Evolutionary conservation across 768 basidiomycete genomes (phyloP).

Genomic region (Hysterangium stoloniferum): DNA sequence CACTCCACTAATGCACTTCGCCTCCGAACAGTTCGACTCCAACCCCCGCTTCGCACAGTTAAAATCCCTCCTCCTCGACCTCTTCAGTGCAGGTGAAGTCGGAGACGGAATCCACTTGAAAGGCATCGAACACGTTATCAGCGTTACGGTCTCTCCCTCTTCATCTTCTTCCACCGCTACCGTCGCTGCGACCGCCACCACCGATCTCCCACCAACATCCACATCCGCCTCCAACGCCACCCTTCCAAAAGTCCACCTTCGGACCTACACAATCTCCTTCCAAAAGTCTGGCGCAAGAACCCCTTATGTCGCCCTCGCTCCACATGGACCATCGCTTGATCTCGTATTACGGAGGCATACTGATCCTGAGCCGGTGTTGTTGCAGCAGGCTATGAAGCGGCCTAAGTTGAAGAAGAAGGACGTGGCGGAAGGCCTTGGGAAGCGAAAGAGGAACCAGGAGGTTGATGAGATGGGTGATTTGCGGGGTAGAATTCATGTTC

Average conservation of each 20-base stretch:
- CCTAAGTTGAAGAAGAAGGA: constrained; percentile 88
- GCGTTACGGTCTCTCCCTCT: constrained; percentile 64
- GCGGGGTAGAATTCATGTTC: constrained; percentile 84
- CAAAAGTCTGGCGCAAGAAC: constrained; percentile 70
- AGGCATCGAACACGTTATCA: constrained; percentile 84
- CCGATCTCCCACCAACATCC: constrained; percentile 17
- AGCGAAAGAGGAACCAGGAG: constrained; percentile 90
- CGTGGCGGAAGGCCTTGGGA: constrained; percentile 79
- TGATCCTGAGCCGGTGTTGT: constrained; percentile 66
- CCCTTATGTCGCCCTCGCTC: constrained; percentile 74
- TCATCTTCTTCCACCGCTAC: constrained; percentile 33
- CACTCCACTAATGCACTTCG: constrained; percentile 91
- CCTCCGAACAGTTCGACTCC: constrained; percentile 89
- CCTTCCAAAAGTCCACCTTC: constrained; percentile 82
- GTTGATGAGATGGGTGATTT: constrained; percentile 98
- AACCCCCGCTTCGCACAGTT: constrained; percentile 89
- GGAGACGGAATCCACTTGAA: constrained; percentile 77
- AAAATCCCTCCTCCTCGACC: constrained; percentile 83
- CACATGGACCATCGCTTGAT: constrained; percentile 91
- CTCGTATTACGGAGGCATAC: constrained; percentile 69
- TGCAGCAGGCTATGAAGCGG: constrained; percentile 72
- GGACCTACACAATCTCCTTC: constrained; percentile 73
- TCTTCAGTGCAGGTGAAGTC: constrained; percentile 80
- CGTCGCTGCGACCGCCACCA: constrained; percentile 23
- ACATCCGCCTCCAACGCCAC: constrained; percentile 32